Conservation (phyloP, 225 moss, liverwort and hornwort genomes). For the Bryoerythrophyllum caledonicum region DNA sequence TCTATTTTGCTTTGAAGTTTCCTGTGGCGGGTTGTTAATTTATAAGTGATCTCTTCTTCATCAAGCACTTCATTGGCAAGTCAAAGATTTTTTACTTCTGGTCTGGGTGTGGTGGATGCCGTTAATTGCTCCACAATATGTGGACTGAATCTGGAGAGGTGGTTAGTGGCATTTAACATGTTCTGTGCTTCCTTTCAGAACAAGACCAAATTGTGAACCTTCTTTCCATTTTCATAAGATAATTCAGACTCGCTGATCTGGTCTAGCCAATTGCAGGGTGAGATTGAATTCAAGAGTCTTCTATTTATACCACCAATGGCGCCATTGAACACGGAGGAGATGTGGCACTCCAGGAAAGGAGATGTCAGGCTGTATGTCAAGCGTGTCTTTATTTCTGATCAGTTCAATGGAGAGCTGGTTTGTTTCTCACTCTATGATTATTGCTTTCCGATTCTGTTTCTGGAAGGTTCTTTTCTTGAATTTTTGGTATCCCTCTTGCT, state of each 20-base stretch:
- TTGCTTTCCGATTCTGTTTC: too few species aligned
- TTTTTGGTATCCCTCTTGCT: too few species aligned
- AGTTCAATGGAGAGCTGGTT: constrained; percentile 59
- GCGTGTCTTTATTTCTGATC: constrained; percentile 67
- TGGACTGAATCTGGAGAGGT: constrained; percentile 13
- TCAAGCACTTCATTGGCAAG: not conserved
- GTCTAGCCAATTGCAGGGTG: constrained; percentile 47
- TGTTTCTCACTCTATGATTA: too few species aligned
- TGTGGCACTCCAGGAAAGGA: constrained; percentile 52
- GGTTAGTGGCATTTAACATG: constrained; percentile 16
- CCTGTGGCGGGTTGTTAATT: not conserved
- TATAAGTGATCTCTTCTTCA: not conserved
- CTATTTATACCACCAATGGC: constrained; percentile 64
- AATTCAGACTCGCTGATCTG: constrained; percentile 8
- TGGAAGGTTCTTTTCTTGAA: too few species aligned
- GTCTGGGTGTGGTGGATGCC: not conserved
- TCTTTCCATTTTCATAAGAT: not conserved
- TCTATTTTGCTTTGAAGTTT: constrained; percentile 7
- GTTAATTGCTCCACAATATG: not conserved
- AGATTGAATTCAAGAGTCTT: constrained; percentile 61
- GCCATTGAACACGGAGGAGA: constrained; percentile 43
- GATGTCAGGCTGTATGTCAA: constrained; percentile 61
- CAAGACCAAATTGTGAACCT: constrained; percentile 26
- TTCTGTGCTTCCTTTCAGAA: constrained; percentile 46
- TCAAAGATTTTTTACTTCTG: not conserved